Conservation (phyloP, 345 rosid species). For the Pugionium cornutum region DNA sequence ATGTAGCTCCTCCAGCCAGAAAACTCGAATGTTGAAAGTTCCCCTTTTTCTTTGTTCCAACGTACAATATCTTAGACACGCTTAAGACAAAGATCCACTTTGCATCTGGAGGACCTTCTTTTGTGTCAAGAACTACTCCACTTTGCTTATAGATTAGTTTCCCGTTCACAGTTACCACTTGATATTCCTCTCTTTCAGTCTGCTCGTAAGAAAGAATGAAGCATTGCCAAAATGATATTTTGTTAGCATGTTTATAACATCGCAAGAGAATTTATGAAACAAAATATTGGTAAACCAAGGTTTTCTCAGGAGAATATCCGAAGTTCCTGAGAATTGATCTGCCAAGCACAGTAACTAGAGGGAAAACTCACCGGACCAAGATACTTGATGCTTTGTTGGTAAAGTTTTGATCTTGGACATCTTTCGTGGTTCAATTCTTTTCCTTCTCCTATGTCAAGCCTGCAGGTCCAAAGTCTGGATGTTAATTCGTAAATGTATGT, state of each 20-base stretch:
- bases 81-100: conserved; percentile 96
- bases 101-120: conserved; percentile 54
- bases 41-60: conserved; percentile 73
- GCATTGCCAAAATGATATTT: background rate
- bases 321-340: conserved; percentile 11
- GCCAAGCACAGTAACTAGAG: conserved; percentile 18
- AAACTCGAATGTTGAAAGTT: conserved; percentile 93
- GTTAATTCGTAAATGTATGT: conserved; percentile 9
- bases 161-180: conserved; percentile 56
- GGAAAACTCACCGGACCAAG: conserved; percentile 82
- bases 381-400: conserved; percentile 89
- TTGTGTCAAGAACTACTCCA: conserved; percentile 58
- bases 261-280: background rate
- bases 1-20: conserved; percentile 87
- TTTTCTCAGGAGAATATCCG: background rate
- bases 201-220: conserved; percentile 33
- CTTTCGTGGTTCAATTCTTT: conserved; percentile 65
- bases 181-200: conserved; percentile 67
- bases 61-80: conserved; percentile 64
- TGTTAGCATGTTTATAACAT: conserved; percentile 9
- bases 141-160: conserved; percentile 58
- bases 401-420: conserved; percentile 73
- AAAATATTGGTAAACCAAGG: background rate
- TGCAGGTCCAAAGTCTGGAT: conserved; percentile 39
- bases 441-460: conserved; percentile 95